These are phyloP conservation scores for Diplodia scrobiculata DNA, from an alignment of 2,329 filamentous ascomycete genomes.

Conservation along the genomic window DNA sequence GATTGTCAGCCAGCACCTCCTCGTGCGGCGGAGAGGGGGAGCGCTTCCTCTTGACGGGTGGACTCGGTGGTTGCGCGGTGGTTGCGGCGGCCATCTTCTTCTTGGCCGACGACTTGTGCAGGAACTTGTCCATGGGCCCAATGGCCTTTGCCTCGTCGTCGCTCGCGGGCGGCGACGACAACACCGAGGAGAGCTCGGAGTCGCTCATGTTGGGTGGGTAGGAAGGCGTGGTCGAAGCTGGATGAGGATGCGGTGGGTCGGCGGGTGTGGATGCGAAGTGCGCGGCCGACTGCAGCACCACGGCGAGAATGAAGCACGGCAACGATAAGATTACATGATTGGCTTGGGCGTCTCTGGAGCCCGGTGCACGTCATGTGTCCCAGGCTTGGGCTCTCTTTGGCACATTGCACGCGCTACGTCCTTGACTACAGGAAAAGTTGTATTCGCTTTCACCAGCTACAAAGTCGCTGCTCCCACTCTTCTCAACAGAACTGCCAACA, in stretches of 20 bases:
- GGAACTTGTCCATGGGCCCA: conserved; percentile 34
- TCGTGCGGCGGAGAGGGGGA: conserved; percentile 88
- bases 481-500: background rate
- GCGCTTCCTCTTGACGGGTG: conserved; percentile 67
- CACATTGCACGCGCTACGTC: background rate
- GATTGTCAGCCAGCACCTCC: conserved; percentile 84
- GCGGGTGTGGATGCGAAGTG: conserved; percentile 26
- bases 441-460: background rate
- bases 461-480: background rate
- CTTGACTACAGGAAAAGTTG: background rate
- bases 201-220: conserved; percentile 53
- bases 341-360: conserved; percentile 18
- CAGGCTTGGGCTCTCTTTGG: conserved; percentile 8
- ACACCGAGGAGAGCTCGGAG: conserved; percentile 57
- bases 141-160: conserved; percentile 57
- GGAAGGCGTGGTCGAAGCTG: background rate
- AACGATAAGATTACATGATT: conserved; percentile 30
- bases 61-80: conserved; percentile 47
- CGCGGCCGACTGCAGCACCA: conserved; percentile 25
- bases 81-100: conserved; percentile 41
- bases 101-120: conserved; percentile 37
- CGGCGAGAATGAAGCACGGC: conserved; percentile 29
- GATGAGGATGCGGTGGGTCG: conserved; percentile 21
- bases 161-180: conserved; percentile 61
- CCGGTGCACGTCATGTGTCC: conserved; percentile 17